Percentiles rank a stretch among this genome's conserved stretches.
Evolutionary conservation across 2,329 filamentous ascomycete genomes (phyloP).

Genomic region (Botryotinia calthae): DNA sequence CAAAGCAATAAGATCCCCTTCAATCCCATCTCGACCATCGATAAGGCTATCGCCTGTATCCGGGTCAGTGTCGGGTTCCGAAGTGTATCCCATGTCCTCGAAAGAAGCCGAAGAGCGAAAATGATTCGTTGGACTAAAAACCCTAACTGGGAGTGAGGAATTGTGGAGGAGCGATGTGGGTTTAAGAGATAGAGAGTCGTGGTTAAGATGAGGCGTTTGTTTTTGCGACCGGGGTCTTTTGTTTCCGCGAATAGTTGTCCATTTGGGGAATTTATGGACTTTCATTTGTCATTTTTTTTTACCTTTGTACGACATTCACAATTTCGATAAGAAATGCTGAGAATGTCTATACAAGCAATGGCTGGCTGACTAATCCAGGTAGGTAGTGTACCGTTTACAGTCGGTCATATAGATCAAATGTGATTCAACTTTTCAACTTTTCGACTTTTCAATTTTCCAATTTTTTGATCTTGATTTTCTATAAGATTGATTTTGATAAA

Average conservation of each 20-base stretch:
- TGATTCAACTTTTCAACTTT: too few species aligned
- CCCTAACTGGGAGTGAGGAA: background rate
- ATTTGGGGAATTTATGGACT: background rate
- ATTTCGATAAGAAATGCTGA: background rate
- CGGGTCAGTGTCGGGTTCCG: background rate
- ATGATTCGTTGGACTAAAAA: background rate
- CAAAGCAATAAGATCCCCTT: background rate
- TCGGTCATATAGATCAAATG: too few species aligned
- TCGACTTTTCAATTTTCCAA: too few species aligned
- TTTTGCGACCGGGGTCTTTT: constrained; percentile 2
- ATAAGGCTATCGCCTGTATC: background rate
- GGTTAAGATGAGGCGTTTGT: background rate
- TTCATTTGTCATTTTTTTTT: background rate
- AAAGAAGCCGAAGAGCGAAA: background rate
- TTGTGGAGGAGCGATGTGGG: background rate
- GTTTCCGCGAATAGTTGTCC: background rate
- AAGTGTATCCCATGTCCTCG: background rate
- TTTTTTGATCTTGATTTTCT: too few species aligned
- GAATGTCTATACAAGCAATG: background rate
- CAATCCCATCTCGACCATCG: background rate
- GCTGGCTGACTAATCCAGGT: background rate
- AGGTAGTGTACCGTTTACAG: background rate
- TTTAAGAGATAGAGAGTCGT: background rate
- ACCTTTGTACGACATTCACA: background rate
- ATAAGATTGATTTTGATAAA: too few species aligned